These are phyloP conservation scores for Yueomyces sinensis DNA, from an alignment of 805 yeast genomes.

Conservation along the genomic window DNA sequence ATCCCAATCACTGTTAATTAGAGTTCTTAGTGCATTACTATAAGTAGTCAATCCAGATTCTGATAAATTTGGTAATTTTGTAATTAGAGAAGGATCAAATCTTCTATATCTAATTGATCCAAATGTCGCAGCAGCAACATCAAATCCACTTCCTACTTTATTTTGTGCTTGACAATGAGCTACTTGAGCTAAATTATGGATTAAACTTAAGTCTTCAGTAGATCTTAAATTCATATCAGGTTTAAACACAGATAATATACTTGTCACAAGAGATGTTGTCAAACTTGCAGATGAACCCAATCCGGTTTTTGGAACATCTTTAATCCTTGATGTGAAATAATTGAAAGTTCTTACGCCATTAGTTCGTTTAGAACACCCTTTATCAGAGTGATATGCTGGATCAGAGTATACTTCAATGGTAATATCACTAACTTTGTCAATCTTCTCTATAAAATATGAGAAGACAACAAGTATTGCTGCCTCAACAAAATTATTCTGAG, in stretches of 20 bases:
- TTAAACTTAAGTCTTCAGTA: constrained; percentile 16
- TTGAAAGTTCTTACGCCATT: constrained; percentile 35
- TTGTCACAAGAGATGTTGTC: constrained; percentile 66
- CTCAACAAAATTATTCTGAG: constrained; percentile 61
- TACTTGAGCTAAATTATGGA: constrained; percentile 79
- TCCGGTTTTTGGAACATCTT: constrained; percentile 82
- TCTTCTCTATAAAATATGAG: constrained; percentile 33
- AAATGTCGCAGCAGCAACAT: constrained; percentile 88
- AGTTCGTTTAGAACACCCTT: constrained; percentile 25
- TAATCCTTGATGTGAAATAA: constrained; percentile 47
- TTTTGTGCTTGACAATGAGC: constrained; percentile 92
- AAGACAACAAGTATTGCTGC: constrained; percentile 45
- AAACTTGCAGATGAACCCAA: constrained; percentile 93
- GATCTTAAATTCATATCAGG: constrained; percentile 22
- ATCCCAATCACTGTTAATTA: constrained; percentile 47
- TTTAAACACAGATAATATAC: constrained; percentile 39
- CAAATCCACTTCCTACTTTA: constrained; percentile 94
- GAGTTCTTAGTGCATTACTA: constrained; percentile 18
- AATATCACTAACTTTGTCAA: constrained; percentile 21
- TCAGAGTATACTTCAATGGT: constrained; percentile 65
- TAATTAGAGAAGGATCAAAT: constrained; percentile 46
- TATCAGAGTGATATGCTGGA: constrained; percentile 78
- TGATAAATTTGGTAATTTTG: constrained; percentile 19
- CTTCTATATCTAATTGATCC: constrained; percentile 79
- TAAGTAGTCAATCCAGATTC: constrained; percentile 11